Evolutionary conservation across 805 yeast genomes (phyloP), one percentile per base, ranked within the genome.

Genomic region (Pichia ethanolica): DNA sequence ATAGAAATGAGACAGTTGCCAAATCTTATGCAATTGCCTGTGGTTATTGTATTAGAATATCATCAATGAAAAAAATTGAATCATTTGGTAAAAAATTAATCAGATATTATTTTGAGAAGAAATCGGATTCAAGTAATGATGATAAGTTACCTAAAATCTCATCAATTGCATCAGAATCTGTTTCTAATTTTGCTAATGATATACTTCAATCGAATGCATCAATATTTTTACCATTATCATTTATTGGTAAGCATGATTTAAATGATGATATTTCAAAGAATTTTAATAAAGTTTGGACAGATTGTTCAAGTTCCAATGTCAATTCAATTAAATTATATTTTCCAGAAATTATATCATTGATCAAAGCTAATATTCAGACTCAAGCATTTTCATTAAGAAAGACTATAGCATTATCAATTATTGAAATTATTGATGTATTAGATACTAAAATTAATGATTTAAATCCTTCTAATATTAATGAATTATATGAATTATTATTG

Each of bases 1-100:
- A 87, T 59, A 70, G 82, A 47, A 90, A 88, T 61, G 82, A 77
- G 30, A 77, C 95, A 0, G 81, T 91, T 5, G 73, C 87, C 0
- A 71, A 81, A 1, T 78, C 96, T 0, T 93, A 78, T 69, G 90
- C 97, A 0, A 72, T 81, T 5, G 80, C 96, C 1, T 78, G 85
- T 8, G 98, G 96, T 1, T 83, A 89, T 57, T 68, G 86, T 27
- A 79, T 86, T 55, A 80, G 89, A 45, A 67, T 85, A 30, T 75
- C 88, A 0, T 63, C 79, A 0, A 57, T 76, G 9, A 78, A 75
- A 1, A 63, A 77, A 3, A 74, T 82, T 13, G 69, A 76, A 5
- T 72, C 74, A 9, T 82, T 85, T 56, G 74, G 85, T 1, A 63
- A 69, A 35, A 70, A 68, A 44, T 63, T 91, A 11, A 64, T 67